These are phyloP conservation scores for Tetracentron sinense DNA, from an alignment of 164 flowering plant species.

Conservation along the genomic window DNA sequence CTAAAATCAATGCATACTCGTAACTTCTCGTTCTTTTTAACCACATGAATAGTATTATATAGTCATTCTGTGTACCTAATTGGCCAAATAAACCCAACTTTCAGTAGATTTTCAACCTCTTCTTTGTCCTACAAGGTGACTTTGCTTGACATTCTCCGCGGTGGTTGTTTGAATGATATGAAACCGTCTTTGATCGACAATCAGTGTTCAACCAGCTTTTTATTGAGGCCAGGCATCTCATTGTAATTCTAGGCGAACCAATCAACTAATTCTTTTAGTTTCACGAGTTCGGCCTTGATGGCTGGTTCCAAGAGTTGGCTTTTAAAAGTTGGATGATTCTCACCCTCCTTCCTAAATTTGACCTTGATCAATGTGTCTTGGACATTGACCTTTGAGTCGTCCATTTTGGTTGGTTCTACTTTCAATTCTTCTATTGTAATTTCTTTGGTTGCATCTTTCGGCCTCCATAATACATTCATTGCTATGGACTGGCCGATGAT, in stretches of 20 bases:
- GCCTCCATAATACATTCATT: too few relatives aligned
- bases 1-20: constrained; percentile 2
- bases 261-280: background rate
- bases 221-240: background rate
- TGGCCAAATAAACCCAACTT: background rate
- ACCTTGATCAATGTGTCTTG: too few relatives aligned
- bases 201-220: background rate
- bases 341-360: too few relatives aligned
- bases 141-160: background rate
- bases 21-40: background rate
- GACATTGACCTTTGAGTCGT: too few relatives aligned
- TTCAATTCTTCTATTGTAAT: too few relatives aligned
- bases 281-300: too few relatives aligned
- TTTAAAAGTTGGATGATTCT: too few relatives aligned
- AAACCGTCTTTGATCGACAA: background rate
- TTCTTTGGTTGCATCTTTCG: too few relatives aligned
- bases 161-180: background rate
- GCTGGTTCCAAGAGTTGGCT: too few relatives aligned
- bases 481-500: too few relatives aligned
- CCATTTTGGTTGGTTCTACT: too few relatives aligned
- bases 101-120: background rate
- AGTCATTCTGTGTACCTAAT: background rate
- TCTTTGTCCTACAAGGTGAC: background rate
- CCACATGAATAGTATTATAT: background rate
- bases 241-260: constrained; percentile 1